Conservation (phyloP, 78 protist genomes). For the Dictyostelium purpureum region DNA sequence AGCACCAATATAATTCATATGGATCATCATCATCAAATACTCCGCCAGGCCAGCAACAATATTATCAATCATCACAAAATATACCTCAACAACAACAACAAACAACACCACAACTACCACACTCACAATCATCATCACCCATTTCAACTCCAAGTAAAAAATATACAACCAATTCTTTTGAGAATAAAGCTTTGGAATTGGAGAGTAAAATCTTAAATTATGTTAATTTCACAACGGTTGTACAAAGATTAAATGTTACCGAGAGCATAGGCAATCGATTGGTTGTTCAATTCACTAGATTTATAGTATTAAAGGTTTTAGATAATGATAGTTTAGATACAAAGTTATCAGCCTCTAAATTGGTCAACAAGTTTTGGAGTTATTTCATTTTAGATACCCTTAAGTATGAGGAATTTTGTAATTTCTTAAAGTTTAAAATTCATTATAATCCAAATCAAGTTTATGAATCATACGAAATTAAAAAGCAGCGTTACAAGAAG, state of each 20-base stretch:
- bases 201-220: neutral
- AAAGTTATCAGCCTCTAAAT: neutral
- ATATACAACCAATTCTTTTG: neutral
- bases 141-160: too few species aligned
- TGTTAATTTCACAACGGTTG: neutral
- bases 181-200: neutral
- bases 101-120: neutral
- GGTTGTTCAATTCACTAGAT: neutral
- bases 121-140: neutral
- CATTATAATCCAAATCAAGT: slow-evolving; percentile 1
- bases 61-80: neutral
- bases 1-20: neutral
- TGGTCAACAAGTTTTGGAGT: neutral
- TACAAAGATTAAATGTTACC: slow-evolving; percentile 1
- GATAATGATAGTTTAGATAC: neutral
- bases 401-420: neutral
- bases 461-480: neutral
- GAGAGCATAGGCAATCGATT: neutral
- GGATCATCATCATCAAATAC: neutral
- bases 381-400: neutral
- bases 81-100: neutral
- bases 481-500: neutral
- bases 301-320: neutral
- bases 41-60: neutral
- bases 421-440: neutral